Percentiles rank a stretch among this genome's conserved stretches.
Conservation (phyloP, 202 grass and related monocot species). For the Sporobolus alterniflorus region DNA sequence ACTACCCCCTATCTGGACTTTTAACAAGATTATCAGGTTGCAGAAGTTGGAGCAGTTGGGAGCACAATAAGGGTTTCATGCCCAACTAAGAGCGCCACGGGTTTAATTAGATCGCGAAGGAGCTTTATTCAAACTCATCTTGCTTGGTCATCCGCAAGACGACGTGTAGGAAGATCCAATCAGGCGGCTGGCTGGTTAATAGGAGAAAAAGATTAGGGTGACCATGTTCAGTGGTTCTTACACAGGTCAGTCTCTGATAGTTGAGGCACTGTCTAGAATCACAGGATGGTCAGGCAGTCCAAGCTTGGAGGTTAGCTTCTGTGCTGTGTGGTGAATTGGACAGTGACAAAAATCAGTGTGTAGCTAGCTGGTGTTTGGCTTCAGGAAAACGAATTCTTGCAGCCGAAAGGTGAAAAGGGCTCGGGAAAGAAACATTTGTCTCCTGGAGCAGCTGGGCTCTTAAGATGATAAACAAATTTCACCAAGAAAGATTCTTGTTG, state of each 20-base stretch:
- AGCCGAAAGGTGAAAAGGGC: constrained; percentile 35
- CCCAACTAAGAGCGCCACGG: not conserved
- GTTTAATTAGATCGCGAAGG: not conserved
- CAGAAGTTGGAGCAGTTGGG: constrained; percentile 19
- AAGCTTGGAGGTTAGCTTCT: not conserved
- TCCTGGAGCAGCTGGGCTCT: constrained; percentile 1
- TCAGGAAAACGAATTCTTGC: not conserved
- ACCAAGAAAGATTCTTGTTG: constrained; percentile 38
- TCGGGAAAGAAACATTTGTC: constrained; percentile 2
- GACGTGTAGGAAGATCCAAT: constrained; percentile 25
- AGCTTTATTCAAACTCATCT: constrained; percentile 22
- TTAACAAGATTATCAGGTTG: constrained; percentile 7
- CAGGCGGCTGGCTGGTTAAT: constrained; percentile 9
- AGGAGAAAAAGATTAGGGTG: not conserved
- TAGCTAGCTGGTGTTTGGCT: constrained; percentile 11
- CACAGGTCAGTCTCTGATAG: not conserved
- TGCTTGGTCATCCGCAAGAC: constrained; percentile 12
- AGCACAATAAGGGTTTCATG: constrained; percentile 33
- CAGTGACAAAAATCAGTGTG: constrained; percentile 18
- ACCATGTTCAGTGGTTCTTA: constrained; percentile 34
- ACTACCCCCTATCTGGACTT: not conserved
- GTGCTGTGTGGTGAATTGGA: constrained; percentile 1
- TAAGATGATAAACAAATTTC: constrained; percentile 7
- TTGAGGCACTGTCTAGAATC: constrained; percentile 6
- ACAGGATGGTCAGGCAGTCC: not conserved